Percentiles rank a stretch among this genome's conserved stretches.
Conservation (phyloP, 495 filamentous ascomycete genomes). For the Hyaloscypha variabilis region DNA sequence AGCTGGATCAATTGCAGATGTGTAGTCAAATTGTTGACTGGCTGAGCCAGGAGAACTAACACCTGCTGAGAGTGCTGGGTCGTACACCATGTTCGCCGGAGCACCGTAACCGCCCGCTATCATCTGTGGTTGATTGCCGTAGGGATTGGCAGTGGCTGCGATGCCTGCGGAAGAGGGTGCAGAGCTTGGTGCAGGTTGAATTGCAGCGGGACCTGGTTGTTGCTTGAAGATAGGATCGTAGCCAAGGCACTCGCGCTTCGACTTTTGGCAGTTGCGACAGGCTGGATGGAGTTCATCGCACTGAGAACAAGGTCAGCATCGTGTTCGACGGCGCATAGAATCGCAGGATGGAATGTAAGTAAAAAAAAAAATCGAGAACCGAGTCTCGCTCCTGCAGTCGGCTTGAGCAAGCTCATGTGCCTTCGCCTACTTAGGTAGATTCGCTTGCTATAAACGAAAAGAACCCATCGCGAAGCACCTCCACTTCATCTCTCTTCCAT, state of each 20-base stretch:
- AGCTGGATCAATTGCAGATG: constrained; percentile 74
- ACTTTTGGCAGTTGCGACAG: constrained; percentile 97
- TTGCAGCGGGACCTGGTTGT: constrained; percentile 74
- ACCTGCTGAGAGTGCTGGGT: constrained; percentile 40
- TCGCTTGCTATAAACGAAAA: constrained; percentile 41
- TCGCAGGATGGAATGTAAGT: neutral
- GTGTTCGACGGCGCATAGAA: constrained; percentile 23
- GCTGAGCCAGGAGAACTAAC: constrained; percentile 56
- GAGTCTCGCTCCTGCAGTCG: constrained; percentile 30
- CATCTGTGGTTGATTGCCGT: constrained; percentile 39
- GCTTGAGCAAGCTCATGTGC: constrained; percentile 45
- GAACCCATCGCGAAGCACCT: constrained; percentile 33
- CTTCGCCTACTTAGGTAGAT: constrained; percentile 50
- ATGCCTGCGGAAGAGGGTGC: constrained; percentile 30
- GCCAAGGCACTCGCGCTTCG: constrained; percentile 93
- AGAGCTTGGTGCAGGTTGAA: constrained; percentile 65
- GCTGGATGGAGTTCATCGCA: constrained; percentile 95
- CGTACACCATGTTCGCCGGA: constrained; percentile 36
- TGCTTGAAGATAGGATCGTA: constrained; percentile 99
- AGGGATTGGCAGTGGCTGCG: constrained; percentile 35
- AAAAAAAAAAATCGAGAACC: constrained; percentile 13
- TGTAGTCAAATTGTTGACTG: constrained; percentile 70
- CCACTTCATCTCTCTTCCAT: constrained; percentile 24
- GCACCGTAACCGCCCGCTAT: constrained; percentile 38
- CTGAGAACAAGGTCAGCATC: constrained; percentile 45